Base-by-base conservation (phyloP, 805 yeast species). In the Cyberlindnera nakhonratchasimensis region DNA sequence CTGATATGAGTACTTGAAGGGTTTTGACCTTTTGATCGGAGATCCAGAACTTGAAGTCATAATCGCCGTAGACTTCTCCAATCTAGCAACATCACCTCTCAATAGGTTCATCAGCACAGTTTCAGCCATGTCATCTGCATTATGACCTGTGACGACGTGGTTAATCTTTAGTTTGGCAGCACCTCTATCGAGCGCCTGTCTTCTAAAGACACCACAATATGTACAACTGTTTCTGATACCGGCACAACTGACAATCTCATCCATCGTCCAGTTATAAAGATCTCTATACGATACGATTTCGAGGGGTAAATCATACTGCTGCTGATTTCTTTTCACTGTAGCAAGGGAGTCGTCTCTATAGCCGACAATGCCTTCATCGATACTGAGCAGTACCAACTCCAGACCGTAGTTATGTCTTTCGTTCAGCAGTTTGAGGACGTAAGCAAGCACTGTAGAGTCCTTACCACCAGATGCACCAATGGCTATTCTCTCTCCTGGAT, bases 381-480 rank as follows among this genome's bases (percentile, higher is more conserved):
- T 82, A 52, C 95, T 83, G 34, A 93, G 69, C 23, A 93, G 69
- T 3, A 86, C 88, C 41, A 93, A 75, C 14, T 86, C 72, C n/a
- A 93, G 74, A 0, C 96, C 96, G 62, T 93, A 93, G 56, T 86
- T 67, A 64, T 93, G 79, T 43, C 96, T 69, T 57, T 89, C 96
- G 59, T 93, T 93, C 48, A 93, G 67, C 0, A 91, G 77, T 57
- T 89, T 93, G 63, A 93, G 64, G 3, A 93, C 78, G 34, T 90
- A 79, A 0, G 98, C 99, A 23, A 93, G 66, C 1, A 93, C 99
- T 0, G 99, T 93, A 5, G 96, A 87, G 62, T 93, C 99, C 57
- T 93, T 93, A 40, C 99, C 99, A 20, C 99, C 99, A 1, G 96
- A 87, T 0, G 99, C 99, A 14, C 99, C 99, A 19, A 93, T 90